phyloP scores from a whole-genome alignment of 1,284 basidiomycete species.

The Tetrapyrgos nigripes region DNA sequence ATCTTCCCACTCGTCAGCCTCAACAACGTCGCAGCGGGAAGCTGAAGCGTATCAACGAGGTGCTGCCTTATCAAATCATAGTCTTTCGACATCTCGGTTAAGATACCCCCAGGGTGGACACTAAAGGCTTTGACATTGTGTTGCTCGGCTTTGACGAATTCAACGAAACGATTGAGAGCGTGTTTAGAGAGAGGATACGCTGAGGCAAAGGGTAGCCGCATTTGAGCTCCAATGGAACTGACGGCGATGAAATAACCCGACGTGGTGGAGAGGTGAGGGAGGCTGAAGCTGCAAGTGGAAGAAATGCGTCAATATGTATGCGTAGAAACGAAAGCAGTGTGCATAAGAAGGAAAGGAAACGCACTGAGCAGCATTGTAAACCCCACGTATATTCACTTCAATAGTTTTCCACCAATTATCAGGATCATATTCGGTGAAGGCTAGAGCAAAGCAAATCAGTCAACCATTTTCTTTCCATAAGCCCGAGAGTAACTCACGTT shows the following conservation, averaged over 20 bases:
- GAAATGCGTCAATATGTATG: too few relatives aligned
- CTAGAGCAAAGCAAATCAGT: background rate
- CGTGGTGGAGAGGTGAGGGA: slow-evolving; percentile 1
- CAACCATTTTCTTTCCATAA: background rate
- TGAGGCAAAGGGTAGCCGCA: background rate
- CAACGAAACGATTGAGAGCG: slow-evolving; percentile 2
- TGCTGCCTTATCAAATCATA: background rate
- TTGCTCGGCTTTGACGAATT: slow-evolving; percentile 1
- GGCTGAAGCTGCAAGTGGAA: background rate
- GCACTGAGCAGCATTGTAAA: slow-evolving; percentile 8
- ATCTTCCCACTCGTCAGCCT: slow-evolving; percentile 6
- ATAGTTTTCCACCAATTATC: slow-evolving; percentile 5
- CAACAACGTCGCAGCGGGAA: slow-evolving; percentile 5
- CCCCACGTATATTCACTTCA: slow-evolving; percentile 7
- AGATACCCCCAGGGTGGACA: slow-evolving; percentile 4
- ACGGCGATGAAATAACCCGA: background rate
- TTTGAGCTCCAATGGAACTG: background rate
- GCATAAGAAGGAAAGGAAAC: background rate
- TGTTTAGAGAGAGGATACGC: slow-evolving; percentile 2
- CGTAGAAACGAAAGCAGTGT: too few relatives aligned
- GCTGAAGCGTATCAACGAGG: slow-evolving; percentile 1
- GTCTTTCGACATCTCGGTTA: background rate
- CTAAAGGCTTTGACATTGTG: background rate
- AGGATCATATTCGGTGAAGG: slow-evolving; percentile 1
- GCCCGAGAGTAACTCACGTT: background rate